These are phyloP conservation scores for Krasilnikovozyma curviuscula DNA, from an alignment of 768 basidiomycete genomes.

Conservation along the genomic window DNA sequence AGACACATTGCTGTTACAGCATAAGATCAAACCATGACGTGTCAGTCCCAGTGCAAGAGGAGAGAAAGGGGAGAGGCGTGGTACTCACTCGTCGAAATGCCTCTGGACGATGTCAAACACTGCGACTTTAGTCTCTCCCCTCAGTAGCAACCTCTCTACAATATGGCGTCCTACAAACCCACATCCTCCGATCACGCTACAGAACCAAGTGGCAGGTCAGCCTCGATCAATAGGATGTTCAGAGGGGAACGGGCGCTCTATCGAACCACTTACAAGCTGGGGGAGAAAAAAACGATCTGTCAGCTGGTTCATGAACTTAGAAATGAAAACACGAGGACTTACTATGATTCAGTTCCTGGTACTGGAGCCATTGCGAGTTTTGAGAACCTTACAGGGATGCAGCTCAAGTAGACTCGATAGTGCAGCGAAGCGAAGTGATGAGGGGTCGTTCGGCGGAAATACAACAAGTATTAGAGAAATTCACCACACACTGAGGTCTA, in stretches of 20 bases:
- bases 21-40: too few relatives aligned
- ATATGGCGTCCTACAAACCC: constrained; percentile 78
- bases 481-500: too few relatives aligned
- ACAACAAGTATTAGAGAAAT: too few relatives aligned
- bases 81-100: constrained; percentile 39
- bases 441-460: too few relatives aligned
- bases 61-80: too few relatives aligned
- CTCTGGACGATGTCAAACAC: constrained; percentile 85
- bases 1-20: constrained; percentile 26
- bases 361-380: not conserved
- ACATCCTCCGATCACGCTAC: constrained; percentile 82
- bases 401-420: too few relatives aligned
- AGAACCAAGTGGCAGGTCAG: constrained; percentile 32
- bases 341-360: constrained; percentile 13
- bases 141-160: constrained; percentile 58
- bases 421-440: too few relatives aligned
- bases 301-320: not conserved
- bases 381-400: not conserved
- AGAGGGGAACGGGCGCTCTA: too few relatives aligned
- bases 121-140: constrained; percentile 54
- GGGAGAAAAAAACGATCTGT: not conserved
- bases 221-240: too few relatives aligned
- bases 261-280: too few relatives aligned
- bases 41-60: too few relatives aligned
- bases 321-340: not conserved